Percentiles rank a stretch among this genome's conserved stretches.
Conservation (phyloP, 305 asterid species). For the Fraxinus sp. region DNA sequence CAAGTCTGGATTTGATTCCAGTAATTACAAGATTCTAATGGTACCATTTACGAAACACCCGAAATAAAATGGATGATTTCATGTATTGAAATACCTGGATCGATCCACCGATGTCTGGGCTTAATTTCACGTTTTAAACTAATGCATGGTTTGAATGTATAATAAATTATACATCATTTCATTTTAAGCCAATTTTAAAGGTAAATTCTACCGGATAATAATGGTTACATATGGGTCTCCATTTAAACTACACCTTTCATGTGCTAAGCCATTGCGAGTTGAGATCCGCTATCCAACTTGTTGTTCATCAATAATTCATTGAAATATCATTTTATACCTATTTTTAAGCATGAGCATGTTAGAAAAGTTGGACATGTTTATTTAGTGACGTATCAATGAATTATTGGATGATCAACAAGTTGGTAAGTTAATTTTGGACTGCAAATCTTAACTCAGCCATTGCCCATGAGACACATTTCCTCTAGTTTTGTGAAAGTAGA, state of each 20-base stretch:
- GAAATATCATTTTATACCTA: background rate
- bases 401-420: background rate
- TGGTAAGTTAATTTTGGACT: background rate
- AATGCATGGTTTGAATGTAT: background rate
- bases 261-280: background rate
- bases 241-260: background rate
- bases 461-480: background rate
- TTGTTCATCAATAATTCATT: background rate
- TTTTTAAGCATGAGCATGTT: background rate
- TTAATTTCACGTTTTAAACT: background rate
- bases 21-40: background rate
- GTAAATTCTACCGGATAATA: background rate
- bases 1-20: background rate
- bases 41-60: background rate
- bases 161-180: background rate
- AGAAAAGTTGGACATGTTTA: background rate
- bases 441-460: background rate
- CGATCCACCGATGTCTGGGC: background rate
- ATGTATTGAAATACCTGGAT: background rate
- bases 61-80: background rate
- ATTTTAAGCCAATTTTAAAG: background rate
- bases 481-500: background rate
- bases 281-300: background rate
- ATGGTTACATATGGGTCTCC: background rate
- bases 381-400: background rate